A percentile compares a stretch with the other conserved stretches of the same genome.
These are phyloP conservation scores for Protostelium mycophagum DNA, from an alignment of 78 protist genomes.

Conservation along the genomic window DNA sequence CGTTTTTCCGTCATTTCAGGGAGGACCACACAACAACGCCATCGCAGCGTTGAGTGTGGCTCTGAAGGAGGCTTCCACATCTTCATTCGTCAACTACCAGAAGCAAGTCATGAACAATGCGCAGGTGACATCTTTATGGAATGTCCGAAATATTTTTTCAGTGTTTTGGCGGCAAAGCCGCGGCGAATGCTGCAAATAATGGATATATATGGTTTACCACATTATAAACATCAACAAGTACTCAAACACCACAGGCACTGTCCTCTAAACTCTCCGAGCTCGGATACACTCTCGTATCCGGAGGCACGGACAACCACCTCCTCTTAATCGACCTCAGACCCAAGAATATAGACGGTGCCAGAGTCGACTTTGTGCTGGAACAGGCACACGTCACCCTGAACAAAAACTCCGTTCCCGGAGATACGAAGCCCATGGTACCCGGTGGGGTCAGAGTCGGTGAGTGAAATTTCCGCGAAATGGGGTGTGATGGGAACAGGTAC, in stretches of 20 bases:
- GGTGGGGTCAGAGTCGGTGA: conserved; percentile 93
- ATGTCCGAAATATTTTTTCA: too few species aligned
- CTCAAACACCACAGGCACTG: conserved; percentile 26
- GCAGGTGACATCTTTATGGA: not conserved
- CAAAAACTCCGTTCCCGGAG: conserved; percentile 97
- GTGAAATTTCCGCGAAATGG: not conserved
- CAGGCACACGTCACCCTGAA: conserved; percentile 86
- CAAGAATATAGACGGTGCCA: conserved; percentile 86
- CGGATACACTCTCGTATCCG: conserved; percentile 91
- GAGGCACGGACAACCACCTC: conserved; percentile 98
- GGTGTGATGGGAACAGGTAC: conserved; percentile 59
- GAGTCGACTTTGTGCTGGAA: conserved; percentile 90
- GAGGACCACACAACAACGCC: conserved; percentile 99
- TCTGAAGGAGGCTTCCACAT: conserved; percentile 78
- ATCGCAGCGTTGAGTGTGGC: conserved; percentile 96
- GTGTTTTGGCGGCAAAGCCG: too few species aligned
- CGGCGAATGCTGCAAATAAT: too few species aligned
- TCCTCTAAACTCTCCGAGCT: conserved; percentile 60
- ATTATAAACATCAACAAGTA: too few species aligned
- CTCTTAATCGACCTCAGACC: conserved; percentile 93
- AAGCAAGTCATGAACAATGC: conserved; percentile 80
- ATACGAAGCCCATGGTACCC: conserved; percentile 87
- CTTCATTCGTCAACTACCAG: conserved; percentile 86
- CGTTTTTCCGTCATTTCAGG: conserved; percentile 96
- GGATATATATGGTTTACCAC: too few species aligned